Conservation (phyloP, 78 protist species). For the Speleostelium caveatum region DNA sequence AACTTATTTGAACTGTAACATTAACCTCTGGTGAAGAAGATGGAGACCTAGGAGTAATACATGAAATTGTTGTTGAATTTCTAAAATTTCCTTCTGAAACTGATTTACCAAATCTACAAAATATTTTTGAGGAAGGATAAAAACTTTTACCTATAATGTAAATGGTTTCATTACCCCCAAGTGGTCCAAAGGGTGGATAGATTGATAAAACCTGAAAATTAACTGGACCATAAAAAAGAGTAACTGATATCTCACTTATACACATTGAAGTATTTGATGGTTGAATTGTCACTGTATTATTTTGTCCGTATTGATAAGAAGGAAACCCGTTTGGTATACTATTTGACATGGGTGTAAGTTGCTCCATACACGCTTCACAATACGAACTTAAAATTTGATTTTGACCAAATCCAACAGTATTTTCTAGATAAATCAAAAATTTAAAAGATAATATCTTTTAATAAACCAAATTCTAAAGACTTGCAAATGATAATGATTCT, state of each 20-base stretch:
- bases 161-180: neutral
- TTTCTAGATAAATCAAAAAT: too few relatives aligned
- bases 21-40: neutral
- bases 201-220: neutral
- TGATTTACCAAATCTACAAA: conserved; percentile 32
- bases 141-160: conserved; percentile 11
- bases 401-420: too few relatives aligned
- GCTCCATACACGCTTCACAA: neutral
- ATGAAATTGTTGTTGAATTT: neutral
- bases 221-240: conserved; percentile 45
- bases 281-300: neutral
- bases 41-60: conserved; percentile 12
- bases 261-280: neutral
- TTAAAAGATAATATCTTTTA: neutral
- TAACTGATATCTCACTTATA: neutral
- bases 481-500: neutral
- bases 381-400: neutral
- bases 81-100: neutral
- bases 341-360: neutral
- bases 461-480: neutral
- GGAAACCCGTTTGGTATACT: too few relatives aligned
- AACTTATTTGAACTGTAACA: conserved; percentile 41
- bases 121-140: neutral
- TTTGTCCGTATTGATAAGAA: neutral
- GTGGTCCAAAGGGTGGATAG: conserved; percentile 7